A percentile compares a stretch with the other conserved stretches of the same genome.
phyloP scores from a whole-genome alignment of 495 filamentous ascomycete species.

The Penicillium cataractarum region DNA sequence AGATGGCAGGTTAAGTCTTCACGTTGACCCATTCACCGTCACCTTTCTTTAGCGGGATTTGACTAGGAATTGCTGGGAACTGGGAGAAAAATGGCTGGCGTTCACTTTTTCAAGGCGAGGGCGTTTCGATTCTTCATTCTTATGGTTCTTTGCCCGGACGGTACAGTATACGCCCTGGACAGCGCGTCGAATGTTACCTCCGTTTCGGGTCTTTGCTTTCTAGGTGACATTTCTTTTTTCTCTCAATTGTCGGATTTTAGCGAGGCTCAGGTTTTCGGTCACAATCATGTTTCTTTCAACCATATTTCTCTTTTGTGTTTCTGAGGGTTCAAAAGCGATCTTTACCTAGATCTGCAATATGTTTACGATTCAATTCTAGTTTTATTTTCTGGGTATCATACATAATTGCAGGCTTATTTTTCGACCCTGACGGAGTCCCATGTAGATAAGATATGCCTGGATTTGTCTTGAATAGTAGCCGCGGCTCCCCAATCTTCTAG shows the following conservation, averaged over 20 bases:
- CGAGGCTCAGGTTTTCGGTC: slow-evolving; percentile 15
- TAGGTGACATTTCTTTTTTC: too few relatives aligned
- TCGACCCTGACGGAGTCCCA: background rate
- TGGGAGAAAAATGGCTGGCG: slow-evolving; percentile 20
- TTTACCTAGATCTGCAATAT: slow-evolving; percentile 11
- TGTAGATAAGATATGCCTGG: background rate
- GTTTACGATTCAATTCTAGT: slow-evolving; percentile 5
- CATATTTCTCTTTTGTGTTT: background rate
- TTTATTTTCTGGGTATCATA: slow-evolving; percentile 19
- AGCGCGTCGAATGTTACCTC: slow-evolving; percentile 6
- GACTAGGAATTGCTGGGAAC: slow-evolving; percentile 1
- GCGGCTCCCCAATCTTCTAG: background rate
- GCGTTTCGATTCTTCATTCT: background rate
- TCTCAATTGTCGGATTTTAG: slow-evolving; percentile 14
- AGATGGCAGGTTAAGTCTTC: slow-evolving; percentile 33
- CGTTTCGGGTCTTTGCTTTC: background rate
- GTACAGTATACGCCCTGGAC: slow-evolving; percentile 6
- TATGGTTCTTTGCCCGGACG: background rate
- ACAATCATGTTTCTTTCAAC: slow-evolving; percentile 2
- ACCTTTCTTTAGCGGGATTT: slow-evolving; percentile 23
- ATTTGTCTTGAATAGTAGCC: background rate
- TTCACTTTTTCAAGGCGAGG: slow-evolving; percentile 12
- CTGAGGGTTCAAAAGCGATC: background rate
- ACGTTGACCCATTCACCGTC: slow-evolving; percentile 5
- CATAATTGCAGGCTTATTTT: background rate